Base-by-base conservation (phyloP, 2,329 filamentous ascomycete genomes). In the Fusarium mangiferae region DNA sequence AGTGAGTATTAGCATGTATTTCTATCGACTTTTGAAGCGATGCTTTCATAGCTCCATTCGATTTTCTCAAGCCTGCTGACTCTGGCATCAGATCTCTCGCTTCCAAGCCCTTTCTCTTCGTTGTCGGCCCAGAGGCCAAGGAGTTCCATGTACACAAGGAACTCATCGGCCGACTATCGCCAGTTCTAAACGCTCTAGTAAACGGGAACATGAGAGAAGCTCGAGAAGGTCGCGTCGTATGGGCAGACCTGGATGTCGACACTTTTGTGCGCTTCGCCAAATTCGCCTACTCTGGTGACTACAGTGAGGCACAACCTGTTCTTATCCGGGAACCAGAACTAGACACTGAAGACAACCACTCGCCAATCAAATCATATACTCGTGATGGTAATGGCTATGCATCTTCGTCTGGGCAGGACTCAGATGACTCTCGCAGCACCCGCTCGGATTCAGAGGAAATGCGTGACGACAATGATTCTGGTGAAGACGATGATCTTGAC, bases 261-360 rank as follows among this genome's bases (percentile, higher is more conserved):
- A 79, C 77, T n/a, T 79, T 79, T 71, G 67, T 79, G 38, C 77
- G 75, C 22, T 78, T 79, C 49, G 74, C 75, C 56, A 70, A 76
- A 61, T 79, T 62, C 28, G 77, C 70, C 18, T 79, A 78, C 67
- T 73, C 75, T 35, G 63, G 72, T 10, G 70, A 77, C 66, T 79
- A 79, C 62, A 42, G 42, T 20, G 74, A 72, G 38, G 67, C 74
- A 15, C 58, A 77, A 11, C 62, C 73, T 17, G 70, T 75, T 26
- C 36, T 44, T 22, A 30, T 41, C 55, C 38, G 17, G 24, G 45
- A 38, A 45, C 24, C 55, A 51, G 26, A 44, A 18, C 26, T 51
- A 10, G 24, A 41, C 17, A 36, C 39, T 28, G 17, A 26, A 41
- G 35, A 30, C 17, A 24, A 56, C n/a, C 45, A 39, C 35, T 24